Evolutionary conservation across 306 rosid genomes (phyloP).

Genomic region (Dryas drummondii): DNA sequence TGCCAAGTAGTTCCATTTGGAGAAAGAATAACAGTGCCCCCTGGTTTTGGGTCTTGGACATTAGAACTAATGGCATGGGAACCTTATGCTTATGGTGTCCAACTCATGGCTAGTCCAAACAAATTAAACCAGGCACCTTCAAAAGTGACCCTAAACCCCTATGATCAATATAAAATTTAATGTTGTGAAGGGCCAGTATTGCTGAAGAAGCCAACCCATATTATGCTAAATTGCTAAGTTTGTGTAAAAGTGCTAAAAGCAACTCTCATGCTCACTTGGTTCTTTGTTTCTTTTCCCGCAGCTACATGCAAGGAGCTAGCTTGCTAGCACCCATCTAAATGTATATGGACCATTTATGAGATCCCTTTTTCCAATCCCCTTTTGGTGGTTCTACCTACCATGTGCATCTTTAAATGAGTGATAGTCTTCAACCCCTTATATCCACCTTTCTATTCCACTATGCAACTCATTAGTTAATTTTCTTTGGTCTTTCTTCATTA

Average conservation of each 20-base stretch:
- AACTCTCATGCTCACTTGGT: conserved; percentile 7
- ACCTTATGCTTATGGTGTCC: conserved; percentile 37
- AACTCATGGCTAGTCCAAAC: conserved; percentile 35
- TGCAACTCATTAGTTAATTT: neutral
- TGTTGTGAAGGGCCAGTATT: neutral
- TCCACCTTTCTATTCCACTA: neutral
- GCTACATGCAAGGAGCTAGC: conserved; percentile 21
- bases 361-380: neutral
- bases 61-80: conserved; percentile 16
- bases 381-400: conserved; percentile 9
- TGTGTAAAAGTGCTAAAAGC: conserved; percentile 12
- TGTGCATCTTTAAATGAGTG: conserved; percentile 12
- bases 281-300: neutral
- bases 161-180: neutral
- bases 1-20: conserved; percentile 1
- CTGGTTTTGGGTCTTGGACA: neutral
- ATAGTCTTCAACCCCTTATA: conserved; percentile 1
- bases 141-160: conserved; percentile 20
- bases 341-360: neutral
- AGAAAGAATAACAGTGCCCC: conserved; percentile 9
- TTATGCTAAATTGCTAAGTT: conserved; percentile 5
- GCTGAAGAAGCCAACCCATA: conserved; percentile 17
- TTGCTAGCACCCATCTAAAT: conserved; percentile 16
- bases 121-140: conserved; percentile 22
- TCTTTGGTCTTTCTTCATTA: neutral